Conservation (phyloP, 164 flowering plant genomes). For the Liriodendron chinense region DNA sequence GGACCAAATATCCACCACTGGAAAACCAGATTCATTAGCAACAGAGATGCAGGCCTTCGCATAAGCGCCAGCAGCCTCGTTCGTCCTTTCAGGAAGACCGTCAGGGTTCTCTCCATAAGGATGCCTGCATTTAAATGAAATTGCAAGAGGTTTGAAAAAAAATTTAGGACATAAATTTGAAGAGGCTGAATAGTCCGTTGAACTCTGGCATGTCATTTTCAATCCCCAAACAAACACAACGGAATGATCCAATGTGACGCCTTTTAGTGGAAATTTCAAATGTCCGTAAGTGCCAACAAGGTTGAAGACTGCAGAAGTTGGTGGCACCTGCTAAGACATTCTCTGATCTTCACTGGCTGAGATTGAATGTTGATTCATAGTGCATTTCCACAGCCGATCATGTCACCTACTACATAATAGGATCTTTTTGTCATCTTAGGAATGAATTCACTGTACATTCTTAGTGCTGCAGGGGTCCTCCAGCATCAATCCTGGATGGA, state of each 20-base stretch:
- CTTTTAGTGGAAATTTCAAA: too few relatives aligned
- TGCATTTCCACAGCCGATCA: too few relatives aligned
- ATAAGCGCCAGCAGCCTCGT: constrained; percentile 66
- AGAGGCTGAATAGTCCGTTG: not conserved
- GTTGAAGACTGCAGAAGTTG: not conserved
- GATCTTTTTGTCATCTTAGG: too few relatives aligned
- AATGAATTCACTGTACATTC: too few relatives aligned
- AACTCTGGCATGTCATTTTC: not conserved
- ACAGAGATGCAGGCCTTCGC: constrained; percentile 59
- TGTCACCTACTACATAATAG: too few relatives aligned
- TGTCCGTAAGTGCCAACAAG: not conserved
- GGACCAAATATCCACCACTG: constrained; percentile 63
- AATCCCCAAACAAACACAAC: not conserved
- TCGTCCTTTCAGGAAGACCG: constrained; percentile 76
- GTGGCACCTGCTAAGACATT: too few relatives aligned
- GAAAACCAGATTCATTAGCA: constrained; percentile 51
- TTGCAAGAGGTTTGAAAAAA: too few relatives aligned
- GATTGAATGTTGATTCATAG: too few relatives aligned
- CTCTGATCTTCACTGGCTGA: too few relatives aligned
- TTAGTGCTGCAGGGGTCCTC: not conserved
- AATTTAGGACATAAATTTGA: not conserved
- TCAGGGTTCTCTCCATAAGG: constrained; percentile 49
- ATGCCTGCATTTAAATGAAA: constrained; percentile 31
- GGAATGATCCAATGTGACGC: not conserved
- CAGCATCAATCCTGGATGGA: not conserved